These are phyloP conservation scores for Blepharisma japonicum DNA, from an alignment of 73 alveolate genomes.

Conservation along the genomic window DNA sequence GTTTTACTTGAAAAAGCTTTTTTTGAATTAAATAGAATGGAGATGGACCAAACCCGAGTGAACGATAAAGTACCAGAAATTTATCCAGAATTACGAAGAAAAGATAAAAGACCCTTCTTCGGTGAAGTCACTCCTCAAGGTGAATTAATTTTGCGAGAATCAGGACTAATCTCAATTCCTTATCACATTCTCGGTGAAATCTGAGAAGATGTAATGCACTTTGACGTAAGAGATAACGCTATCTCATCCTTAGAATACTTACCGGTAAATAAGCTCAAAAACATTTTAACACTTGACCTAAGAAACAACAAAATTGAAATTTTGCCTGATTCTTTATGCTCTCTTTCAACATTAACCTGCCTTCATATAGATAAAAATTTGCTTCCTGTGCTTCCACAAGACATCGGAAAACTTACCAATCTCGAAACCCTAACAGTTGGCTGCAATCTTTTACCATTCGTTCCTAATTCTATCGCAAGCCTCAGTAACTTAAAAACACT, in stretches of 20 bases:
- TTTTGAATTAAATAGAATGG: neutral
- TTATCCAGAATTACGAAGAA: constrained; percentile 21
- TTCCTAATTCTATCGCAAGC: constrained; percentile 33
- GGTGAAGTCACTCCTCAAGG: constrained; percentile 30
- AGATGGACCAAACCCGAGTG: constrained; percentile 16
- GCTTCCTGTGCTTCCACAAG: constrained; percentile 33
- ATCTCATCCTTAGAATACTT: constrained; percentile 22
- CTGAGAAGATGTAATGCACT: constrained; percentile 16
- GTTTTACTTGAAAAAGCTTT: too few species aligned
- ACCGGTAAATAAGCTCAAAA: neutral
- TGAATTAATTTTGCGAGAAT: constrained; percentile 27
- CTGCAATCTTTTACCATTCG: constrained; percentile 29
- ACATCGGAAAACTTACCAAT: constrained; percentile 21
- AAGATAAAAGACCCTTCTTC: constrained; percentile 31
- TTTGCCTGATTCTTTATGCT: constrained; percentile 15
- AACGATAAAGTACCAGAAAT: constrained; percentile 21
- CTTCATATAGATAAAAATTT: constrained; percentile 34
- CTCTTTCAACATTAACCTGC: constrained; percentile 16
- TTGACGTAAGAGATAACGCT: constrained; percentile 40
- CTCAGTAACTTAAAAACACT: constrained; percentile 33
- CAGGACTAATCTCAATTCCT: constrained; percentile 21
- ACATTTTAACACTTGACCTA: constrained; percentile 38
- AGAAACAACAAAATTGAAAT: constrained; percentile 33
- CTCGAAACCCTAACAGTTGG: constrained; percentile 34
- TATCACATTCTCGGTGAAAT: neutral